phyloP scores from a whole-genome alignment of 495 filamentous ascomycete species.

The Neurospora sublineolata region DNA sequence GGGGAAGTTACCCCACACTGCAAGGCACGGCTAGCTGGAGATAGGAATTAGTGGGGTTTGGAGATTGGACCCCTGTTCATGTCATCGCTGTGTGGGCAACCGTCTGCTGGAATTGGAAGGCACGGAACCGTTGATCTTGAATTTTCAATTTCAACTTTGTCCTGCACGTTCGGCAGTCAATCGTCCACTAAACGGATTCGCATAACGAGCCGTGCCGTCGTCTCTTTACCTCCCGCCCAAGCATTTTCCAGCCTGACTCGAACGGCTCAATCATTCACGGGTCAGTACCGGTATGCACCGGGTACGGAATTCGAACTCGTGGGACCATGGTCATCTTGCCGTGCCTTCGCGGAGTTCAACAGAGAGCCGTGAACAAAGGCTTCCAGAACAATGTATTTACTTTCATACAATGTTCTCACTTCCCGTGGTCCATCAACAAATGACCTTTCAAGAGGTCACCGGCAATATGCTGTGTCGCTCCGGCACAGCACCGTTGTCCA shows the following conservation, averaged over 20 bases:
- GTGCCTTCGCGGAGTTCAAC: background rate
- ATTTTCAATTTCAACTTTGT: background rate
- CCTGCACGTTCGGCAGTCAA: background rate
- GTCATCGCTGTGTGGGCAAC: background rate
- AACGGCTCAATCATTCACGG: background rate
- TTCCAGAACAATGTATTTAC: background rate
- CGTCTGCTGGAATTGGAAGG: background rate
- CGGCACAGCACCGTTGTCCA: background rate
- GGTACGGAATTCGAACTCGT: background rate
- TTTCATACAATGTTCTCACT: background rate
- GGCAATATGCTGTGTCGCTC: background rate
- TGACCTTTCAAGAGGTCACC: background rate
- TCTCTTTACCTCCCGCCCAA: background rate
- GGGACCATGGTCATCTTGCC: background rate
- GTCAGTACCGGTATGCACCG: too few species aligned
- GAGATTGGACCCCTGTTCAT: background rate
- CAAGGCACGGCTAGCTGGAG: background rate
- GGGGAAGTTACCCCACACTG: background rate
- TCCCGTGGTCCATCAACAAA: background rate
- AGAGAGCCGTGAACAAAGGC: background rate
- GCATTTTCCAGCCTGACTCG: background rate
- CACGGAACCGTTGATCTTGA: background rate
- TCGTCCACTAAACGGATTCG: background rate
- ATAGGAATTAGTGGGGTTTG: background rate
- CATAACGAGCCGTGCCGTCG: background rate